A percentile compares a stretch with the other conserved stretches of the same genome.
phyloP scores from a whole-genome alignment of 768 basidiomycete genomes.

The Kockovaella imperatae region DNA sequence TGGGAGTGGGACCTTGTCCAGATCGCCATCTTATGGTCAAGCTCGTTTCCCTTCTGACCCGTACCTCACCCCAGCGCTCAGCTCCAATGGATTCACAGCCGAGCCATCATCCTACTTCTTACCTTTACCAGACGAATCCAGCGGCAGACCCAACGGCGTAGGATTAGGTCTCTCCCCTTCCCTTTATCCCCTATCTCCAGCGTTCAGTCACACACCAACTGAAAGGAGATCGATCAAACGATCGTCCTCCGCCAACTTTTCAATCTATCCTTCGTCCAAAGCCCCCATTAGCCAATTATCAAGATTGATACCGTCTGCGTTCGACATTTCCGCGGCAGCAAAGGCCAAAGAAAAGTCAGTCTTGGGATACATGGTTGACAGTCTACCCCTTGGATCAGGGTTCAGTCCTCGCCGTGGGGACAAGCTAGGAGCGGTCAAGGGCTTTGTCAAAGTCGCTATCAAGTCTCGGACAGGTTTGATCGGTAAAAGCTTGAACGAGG shows the following conservation, averaged over 20 bases:
- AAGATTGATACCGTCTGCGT: too few species aligned
- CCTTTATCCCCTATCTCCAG: too few species aligned
- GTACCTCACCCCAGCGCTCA: too few species aligned
- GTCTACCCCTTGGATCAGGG: neutral
- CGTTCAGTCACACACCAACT: too few species aligned
- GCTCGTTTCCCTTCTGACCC: too few species aligned
- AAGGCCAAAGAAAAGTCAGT: slow-evolving; percentile 37
- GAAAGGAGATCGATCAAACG: too few species aligned
- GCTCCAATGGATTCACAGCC: slow-evolving; percentile 1
- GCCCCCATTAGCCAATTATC: too few species aligned
- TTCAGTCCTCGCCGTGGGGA: slow-evolving; percentile 1
- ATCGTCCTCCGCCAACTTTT: too few species aligned
- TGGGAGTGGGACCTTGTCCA: too few species aligned
- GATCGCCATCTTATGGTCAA: too few species aligned
- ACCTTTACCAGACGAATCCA: too few species aligned
- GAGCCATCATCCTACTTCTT: slow-evolving; percentile 24
- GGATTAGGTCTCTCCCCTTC: slow-evolving; percentile 10
- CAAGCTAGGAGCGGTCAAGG: slow-evolving; percentile 10
- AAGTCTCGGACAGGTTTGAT: slow-evolving; percentile 33
- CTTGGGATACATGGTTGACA: slow-evolving; percentile 16
- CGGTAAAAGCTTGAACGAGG: slow-evolving; percentile 30
- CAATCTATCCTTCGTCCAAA: too few species aligned
- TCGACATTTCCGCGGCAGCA: slow-evolving; percentile 33
- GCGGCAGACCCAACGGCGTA: neutral
- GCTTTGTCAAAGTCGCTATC: slow-evolving; percentile 31